Base-by-base conservation (phyloP, 2,329 filamentous ascomycete species). In the Pseudopyricularia cyperi region DNA sequence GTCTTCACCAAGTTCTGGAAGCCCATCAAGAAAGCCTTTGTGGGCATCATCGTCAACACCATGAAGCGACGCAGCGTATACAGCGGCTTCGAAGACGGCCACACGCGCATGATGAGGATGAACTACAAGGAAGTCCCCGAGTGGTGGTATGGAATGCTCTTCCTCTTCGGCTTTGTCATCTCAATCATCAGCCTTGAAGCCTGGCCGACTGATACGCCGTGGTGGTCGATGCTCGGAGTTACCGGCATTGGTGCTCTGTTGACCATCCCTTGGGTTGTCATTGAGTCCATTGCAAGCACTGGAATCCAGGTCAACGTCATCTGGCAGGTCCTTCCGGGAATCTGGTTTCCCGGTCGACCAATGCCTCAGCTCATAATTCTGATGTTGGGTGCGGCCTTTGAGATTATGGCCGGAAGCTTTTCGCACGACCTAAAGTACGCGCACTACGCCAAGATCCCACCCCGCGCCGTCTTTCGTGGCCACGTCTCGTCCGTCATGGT, bases 101-200 rank as follows among this genome's bases (percentile, higher is more conserved):
- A 73, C 30, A 68, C 60, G 1, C 59, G 66, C 0, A 59, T 72
- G 3, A 73, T 75, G 71, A 44, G 39, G 11, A 55, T 61, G 4
- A 62, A 61, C 3, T 74, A 74, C 52, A 60, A 62, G 0, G 71
- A 74, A 46, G 70, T 73, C 1, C 71, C 72, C 0, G 71, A 73
- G 48, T 75, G 71, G 71, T 74, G 69, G 72, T 71, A 70, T 56
- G 55, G 71, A 9, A 33, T 65, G 24, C 68, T 71, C 46, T 60
- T 71, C 6, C 54, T 61, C 6, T 54, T 50, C 5, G 58, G 61
- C 11, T 48, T 63, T 12, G 55, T 59, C 12, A 57, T 63, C 2
- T 59, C 59, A 0, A 54, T 69, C 22, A 59, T 66, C 19, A 67
- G 68, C 47, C 54, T 64, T n/a, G 52, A 57, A 17, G 61, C 63